Percentiles rank a stretch among this genome's conserved stretches.
Evolutionary conservation across 2,329 filamentous ascomycete genomes (phyloP).

Genomic region (Colletotrichum musae): DNA sequence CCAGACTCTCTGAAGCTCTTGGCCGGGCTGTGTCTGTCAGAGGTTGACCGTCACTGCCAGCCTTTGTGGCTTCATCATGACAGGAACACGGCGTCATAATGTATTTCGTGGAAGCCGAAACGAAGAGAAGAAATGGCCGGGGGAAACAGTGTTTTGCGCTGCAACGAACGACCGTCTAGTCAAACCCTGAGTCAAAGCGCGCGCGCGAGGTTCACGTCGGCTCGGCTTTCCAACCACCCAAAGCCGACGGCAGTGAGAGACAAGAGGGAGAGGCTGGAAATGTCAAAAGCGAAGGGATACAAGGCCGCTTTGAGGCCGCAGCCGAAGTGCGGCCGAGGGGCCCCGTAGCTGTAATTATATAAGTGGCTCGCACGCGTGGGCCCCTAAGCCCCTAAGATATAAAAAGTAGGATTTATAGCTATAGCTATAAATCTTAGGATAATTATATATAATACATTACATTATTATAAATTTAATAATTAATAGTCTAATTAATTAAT

Average conservation of each 20-base stretch:
- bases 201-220: slow-evolving; percentile 17
- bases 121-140: background rate
- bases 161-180: slow-evolving; percentile 14
- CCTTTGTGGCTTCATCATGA: background rate
- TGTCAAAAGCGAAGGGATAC: no score
- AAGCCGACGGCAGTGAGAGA: slow-evolving; percentile 14
- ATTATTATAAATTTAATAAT: no score
- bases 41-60: background rate
- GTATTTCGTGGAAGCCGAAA: background rate
- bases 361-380: no score
- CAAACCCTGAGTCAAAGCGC: slow-evolving; percentile 18
- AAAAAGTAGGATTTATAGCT: no score
- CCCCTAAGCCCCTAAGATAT: no score
- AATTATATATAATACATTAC: no score
- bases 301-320: no score
- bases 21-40: slow-evolving; percentile 33
- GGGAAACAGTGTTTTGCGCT: slow-evolving; percentile 2
- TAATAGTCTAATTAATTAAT: no score
- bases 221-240: background rate
- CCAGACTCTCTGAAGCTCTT: slow-evolving; percentile 24
- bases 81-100: background rate
- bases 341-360: no score
- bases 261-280: slow-evolving; percentile 14
- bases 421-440: no score
- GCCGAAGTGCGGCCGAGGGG: no score